These are phyloP conservation scores for Turritis glabra DNA, from an alignment of 345 rosid genomes.

Conservation along the genomic window DNA sequence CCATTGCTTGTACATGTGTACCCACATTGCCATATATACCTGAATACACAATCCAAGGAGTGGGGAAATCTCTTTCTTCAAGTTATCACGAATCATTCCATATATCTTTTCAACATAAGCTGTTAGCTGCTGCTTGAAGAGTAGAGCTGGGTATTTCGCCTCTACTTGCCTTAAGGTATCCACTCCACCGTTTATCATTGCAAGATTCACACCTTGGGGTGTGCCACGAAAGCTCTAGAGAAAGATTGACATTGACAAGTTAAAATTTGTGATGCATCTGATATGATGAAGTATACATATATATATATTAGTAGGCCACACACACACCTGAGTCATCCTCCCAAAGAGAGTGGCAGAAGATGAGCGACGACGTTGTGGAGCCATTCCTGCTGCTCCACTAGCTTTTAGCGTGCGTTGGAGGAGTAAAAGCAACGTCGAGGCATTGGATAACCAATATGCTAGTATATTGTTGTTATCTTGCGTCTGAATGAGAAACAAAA, in stretches of 20 bases:
- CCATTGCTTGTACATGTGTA: not conserved
- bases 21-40: conserved; percentile 40
- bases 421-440: conserved; percentile 81
- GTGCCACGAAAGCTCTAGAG: conserved; percentile 84
- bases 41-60: conserved; percentile 94
- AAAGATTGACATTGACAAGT: not conserved
- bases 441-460: conserved; percentile 94
- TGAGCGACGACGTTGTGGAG: conserved; percentile 92
- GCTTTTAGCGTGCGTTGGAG: conserved; percentile 92
- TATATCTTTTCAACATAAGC: conserved; percentile 95
- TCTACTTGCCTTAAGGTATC: conserved; percentile 84
- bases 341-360: conserved; percentile 91
- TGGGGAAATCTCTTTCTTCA: conserved; percentile 95
- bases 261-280: not conserved
- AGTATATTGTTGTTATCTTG: conserved; percentile 74
- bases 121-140: conserved; percentile 93
- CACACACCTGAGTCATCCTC: conserved; percentile 80
- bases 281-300: not conserved
- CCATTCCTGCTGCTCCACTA: conserved; percentile 92
- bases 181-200: conserved; percentile 69
- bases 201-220: conserved; percentile 82
- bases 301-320: not conserved
- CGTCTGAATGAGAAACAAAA: conserved; percentile 47
- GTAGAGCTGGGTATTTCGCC: conserved; percentile 94
- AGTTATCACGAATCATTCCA: conserved; percentile 93